Conservation (phyloP, 805 yeast genomes). For the Wickerhamiella australiensis region DNA sequence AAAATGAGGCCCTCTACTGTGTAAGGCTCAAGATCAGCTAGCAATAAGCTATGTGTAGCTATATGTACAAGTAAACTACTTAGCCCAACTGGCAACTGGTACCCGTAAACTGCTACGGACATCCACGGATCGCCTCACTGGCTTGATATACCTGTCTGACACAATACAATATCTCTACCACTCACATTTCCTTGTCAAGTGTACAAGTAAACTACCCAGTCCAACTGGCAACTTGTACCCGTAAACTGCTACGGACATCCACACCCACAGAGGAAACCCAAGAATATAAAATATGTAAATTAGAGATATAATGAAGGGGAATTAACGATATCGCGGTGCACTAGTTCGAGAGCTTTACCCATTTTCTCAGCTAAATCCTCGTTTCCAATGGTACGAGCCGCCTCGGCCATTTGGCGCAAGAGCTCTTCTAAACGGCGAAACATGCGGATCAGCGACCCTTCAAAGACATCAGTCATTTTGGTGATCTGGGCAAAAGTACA, state of each 20-base stretch:
- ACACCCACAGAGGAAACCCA: background rate
- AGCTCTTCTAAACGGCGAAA: constrained; percentile 90
- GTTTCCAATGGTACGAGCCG: constrained; percentile 92
- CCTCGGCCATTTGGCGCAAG: constrained; percentile 76
- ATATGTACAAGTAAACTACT: background rate
- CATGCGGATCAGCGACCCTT: constrained; percentile 89
- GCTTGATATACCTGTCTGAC: too few relatives aligned
- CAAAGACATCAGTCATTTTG: constrained; percentile 97
- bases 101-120: background rate
- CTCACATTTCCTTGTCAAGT: background rate
- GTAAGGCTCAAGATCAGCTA: too few relatives aligned
- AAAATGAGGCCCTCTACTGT: too few relatives aligned
- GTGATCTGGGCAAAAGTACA: constrained; percentile 93
- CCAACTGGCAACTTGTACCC: background rate
- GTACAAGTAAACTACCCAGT: background rate
- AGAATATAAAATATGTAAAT: background rate
- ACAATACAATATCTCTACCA: too few relatives aligned
- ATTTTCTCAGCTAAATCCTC: constrained; percentile 73
- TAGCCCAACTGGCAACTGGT: background rate
- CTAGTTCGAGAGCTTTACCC: constrained; percentile 71
- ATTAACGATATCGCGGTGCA: constrained; percentile 91
- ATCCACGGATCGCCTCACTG: too few relatives aligned
- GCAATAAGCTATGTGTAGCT: too few relatives aligned
- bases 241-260: background rate
- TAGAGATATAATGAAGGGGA: constrained; percentile 82